phyloP scores from a whole-genome alignment of 306 rosid species.

The Lathyrus oleraceus region DNA sequence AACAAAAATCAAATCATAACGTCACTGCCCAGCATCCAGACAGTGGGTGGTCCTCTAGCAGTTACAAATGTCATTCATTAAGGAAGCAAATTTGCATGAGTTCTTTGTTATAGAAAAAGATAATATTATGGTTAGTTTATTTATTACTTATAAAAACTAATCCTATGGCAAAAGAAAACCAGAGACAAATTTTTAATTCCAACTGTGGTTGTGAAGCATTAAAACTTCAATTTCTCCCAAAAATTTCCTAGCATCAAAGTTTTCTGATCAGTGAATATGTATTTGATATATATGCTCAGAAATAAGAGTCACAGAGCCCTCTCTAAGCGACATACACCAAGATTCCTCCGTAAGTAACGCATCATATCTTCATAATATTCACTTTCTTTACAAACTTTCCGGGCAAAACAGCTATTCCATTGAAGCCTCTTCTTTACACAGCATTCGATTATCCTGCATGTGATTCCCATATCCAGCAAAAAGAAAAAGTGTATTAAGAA shows the following conservation, averaged over 20 bases:
- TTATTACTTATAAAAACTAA: background rate
- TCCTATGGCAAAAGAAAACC: conserved; percentile 8
- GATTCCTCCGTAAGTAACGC: conserved; percentile 84
- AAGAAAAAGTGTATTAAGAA: background rate
- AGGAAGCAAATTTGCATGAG: background rate
- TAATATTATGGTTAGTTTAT: background rate
- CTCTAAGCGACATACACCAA: conserved; percentile 63
- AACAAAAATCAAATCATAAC: conserved; percentile 34
- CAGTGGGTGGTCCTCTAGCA: background rate
- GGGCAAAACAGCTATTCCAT: conserved; percentile 89
- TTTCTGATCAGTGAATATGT: conserved; percentile 25
- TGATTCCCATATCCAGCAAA: conserved; percentile 28
- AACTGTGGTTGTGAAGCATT: background rate
- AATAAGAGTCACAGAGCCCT: conserved; percentile 28
- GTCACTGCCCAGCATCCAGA: conserved; percentile 1
- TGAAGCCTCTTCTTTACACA: conserved; percentile 91
- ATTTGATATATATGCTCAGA: conserved; percentile 29
- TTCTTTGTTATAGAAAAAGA: background rate
- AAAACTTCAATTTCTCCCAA: conserved; percentile 15
- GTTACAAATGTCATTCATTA: background rate
- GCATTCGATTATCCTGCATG: conserved; percentile 72
- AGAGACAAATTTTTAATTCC: conserved; percentile 13
- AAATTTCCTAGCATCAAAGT: background rate
- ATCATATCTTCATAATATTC: conserved; percentile 97
- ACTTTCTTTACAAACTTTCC: conserved; percentile 83